These are phyloP conservation scores for Ehretia macrophylla DNA, from an alignment of 257 asterid species.

Conservation along the genomic window DNA sequence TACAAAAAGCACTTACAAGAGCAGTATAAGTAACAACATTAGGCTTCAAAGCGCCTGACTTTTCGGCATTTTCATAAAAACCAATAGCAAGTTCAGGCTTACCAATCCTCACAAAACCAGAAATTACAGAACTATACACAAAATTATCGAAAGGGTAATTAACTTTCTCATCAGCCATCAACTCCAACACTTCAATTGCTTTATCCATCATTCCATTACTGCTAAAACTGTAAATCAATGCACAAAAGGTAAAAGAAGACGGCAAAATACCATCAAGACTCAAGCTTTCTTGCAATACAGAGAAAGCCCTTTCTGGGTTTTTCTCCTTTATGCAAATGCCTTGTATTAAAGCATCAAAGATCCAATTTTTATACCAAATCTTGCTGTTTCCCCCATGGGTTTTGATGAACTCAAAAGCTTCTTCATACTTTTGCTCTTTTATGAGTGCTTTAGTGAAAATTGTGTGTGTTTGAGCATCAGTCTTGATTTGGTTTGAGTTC, in stretches of 20 bases:
- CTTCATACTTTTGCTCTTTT: conserved; percentile 40
- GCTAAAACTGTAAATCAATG: conserved; percentile 48
- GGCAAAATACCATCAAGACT: conserved; percentile 31
- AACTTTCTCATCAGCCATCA: conserved; percentile 48
- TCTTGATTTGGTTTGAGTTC: conserved; percentile 35
- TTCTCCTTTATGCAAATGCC: conserved; percentile 37
- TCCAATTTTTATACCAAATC: conserved; percentile 29
- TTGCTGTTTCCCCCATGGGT: conserved; percentile 22
- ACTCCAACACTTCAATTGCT: conserved; percentile 55
- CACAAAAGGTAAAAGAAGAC: conserved; percentile 59
- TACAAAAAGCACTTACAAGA: conserved; percentile 55
- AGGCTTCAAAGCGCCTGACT: conserved; percentile 44
- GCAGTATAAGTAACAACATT: conserved; percentile 57
- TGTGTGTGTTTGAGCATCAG: conserved; percentile 36
- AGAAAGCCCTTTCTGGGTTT: conserved; percentile 57
- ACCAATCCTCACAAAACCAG: conserved; percentile 65
- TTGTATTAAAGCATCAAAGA: conserved; percentile 53
- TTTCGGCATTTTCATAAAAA: conserved; percentile 65
- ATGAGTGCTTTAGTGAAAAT: conserved; percentile 47
- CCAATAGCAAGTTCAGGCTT: conserved; percentile 65
- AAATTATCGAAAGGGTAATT: conserved; percentile 59
- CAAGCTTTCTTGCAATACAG: conserved; percentile 36
- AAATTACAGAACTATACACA: conserved; percentile 72
- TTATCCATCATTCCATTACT: conserved; percentile 51
- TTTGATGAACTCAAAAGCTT: conserved; percentile 49